Base-by-base conservation (phyloP, 495 filamentous ascomycete species). In the Oleoguttula mirabilis region DNA sequence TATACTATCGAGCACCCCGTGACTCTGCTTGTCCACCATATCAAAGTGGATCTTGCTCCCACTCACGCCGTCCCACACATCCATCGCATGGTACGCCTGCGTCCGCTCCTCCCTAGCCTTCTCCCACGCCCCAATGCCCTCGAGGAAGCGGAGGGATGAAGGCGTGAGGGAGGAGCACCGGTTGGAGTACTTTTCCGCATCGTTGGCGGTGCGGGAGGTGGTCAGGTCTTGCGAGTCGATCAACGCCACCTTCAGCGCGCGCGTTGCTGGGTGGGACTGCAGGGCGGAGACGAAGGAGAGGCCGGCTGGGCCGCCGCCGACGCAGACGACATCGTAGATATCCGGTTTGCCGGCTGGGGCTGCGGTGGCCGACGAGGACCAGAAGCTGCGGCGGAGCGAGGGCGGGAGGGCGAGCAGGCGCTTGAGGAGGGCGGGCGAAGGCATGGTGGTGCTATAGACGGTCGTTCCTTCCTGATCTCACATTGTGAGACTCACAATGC, bases 271-370 rank as follows among this genome's bases (percentile, higher is more conserved):
- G 5, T 79, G 85, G 10, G 87, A 72, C 35, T 87, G 77, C 31
- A 99, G 71, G 49, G 87, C 87, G 43, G 84, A 77, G 41, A 94
- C 64, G 16, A 99, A 72, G 51, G 84, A 88, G 32, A 99, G 67
- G 36, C 92, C 92, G 7, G 88, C 90, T 11, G 90, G 92, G n/a
- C 92, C 92, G 21, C 90, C 92, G 38, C 92, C 92, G 47, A 99
- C 82, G 46, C 86, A 90, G 38, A 94, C 86, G 22, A 96, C 81
- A 73, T 95, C 88, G 66, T 88, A 94, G 56, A 94, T 75, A 33
- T 79, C 75, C 0, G 69, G 71, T 10, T 35, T 28, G 10, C 20
- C 2, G 15, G 19, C n/a, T 16, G 21, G n/a, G 15, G 31, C 15
- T 14, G 19, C 12, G 11, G 50, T 21, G 5, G 39, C 33, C 5